phyloP scores from a whole-genome alignment of 805 yeast species.

The Starmerella stellata region DNA sequence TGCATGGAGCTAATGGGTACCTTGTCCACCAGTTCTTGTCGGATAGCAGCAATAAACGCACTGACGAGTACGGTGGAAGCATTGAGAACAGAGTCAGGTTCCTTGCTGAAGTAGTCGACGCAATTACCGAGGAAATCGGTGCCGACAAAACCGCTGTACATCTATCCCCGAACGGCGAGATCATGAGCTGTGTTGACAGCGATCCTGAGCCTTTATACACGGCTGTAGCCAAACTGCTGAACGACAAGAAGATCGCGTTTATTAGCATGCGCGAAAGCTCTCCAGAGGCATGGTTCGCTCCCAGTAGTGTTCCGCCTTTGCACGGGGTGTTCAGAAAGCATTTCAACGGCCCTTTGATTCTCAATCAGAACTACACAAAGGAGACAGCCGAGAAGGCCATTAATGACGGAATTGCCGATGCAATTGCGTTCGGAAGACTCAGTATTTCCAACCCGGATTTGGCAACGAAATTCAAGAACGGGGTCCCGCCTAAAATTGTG shows the following conservation, averaged over 20 bases:
- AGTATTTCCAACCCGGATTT: constrained; percentile 42
- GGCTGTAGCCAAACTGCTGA: constrained; percentile 11
- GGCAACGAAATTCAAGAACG: constrained; percentile 28
- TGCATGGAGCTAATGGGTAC: constrained; percentile 50
- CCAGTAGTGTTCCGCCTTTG: constrained; percentile 4
- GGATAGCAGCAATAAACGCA: constrained; percentile 32
- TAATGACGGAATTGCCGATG: constrained; percentile 10
- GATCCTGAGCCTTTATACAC: constrained; percentile 21
- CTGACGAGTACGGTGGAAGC: constrained; percentile 48
- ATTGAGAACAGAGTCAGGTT: constrained; percentile 39
- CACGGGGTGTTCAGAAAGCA: constrained; percentile 6
- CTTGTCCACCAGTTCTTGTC: constrained; percentile 33
- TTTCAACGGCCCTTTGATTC: constrained; percentile 14
- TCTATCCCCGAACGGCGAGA: constrained; percentile 16
- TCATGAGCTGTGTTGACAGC: constrained; percentile 20
- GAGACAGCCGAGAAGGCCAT: constrained; percentile 11
- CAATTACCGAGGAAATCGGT: constrained; percentile 35
- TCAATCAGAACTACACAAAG: constrained; percentile 10
- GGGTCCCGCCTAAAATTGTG: constrained; percentile 24
- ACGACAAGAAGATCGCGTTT: constrained; percentile 29
- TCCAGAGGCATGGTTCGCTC: constrained; percentile 17
- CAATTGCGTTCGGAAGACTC: constrained; percentile 31
- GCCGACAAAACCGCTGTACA: constrained; percentile 32
- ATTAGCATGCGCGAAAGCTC: constrained; percentile 32
- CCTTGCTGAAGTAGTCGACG: constrained; percentile 34